These are phyloP conservation scores for Apiotrichum gamsii DNA, from an alignment of 1,284 basidiomycete species.

Conservation along the genomic window DNA sequence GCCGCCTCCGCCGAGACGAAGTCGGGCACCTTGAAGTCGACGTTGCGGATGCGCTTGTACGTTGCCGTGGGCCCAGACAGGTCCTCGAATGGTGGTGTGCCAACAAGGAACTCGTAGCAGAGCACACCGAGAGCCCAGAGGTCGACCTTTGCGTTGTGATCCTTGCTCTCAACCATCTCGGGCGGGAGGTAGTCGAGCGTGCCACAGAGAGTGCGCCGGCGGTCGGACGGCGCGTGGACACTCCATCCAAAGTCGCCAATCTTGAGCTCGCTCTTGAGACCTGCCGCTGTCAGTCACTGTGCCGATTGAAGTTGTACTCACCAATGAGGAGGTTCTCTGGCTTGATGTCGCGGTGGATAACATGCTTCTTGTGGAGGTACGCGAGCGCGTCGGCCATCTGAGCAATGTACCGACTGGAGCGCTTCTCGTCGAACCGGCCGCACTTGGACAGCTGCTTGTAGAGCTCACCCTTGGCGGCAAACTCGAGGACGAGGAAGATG, in stretches of 20 bases:
- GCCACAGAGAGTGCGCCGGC: slow-evolving; percentile 83
- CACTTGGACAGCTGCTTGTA: slow-evolving; percentile 89
- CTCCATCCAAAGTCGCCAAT: slow-evolving; percentile 99
- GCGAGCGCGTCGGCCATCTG: slow-evolving; percentile 96
- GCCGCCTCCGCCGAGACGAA: slow-evolving; percentile 60
- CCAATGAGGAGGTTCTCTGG: slow-evolving; percentile 95
- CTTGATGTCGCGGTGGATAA: slow-evolving; percentile 99
- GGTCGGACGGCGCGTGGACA: slow-evolving; percentile 90
- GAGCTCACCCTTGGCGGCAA: slow-evolving; percentile 89
- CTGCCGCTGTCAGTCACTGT: slow-evolving; percentile 10
- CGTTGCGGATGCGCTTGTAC: slow-evolving; percentile 60
- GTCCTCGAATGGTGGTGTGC: slow-evolving; percentile 88
- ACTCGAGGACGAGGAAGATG: slow-evolving; percentile 97
- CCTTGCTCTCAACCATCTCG: slow-evolving; percentile 88
- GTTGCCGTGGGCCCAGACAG: slow-evolving; percentile 70
- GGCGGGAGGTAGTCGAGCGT: slow-evolving; percentile 96
- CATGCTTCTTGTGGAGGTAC: slow-evolving; percentile 92
- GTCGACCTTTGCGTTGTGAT: slow-evolving; percentile 53
- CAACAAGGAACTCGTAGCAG: slow-evolving; percentile 89
- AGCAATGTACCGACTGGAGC: slow-evolving; percentile 79
- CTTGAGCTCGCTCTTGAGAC: slow-evolving; percentile 90
- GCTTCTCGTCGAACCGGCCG: slow-evolving; percentile 78
- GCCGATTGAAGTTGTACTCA: no score
- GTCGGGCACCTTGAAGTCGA: slow-evolving; percentile 71
- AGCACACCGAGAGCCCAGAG: slow-evolving; percentile 96